Conservation (phyloP, 2,329 filamentous ascomycete genomes). For the Botrytis fragariae region DNA sequence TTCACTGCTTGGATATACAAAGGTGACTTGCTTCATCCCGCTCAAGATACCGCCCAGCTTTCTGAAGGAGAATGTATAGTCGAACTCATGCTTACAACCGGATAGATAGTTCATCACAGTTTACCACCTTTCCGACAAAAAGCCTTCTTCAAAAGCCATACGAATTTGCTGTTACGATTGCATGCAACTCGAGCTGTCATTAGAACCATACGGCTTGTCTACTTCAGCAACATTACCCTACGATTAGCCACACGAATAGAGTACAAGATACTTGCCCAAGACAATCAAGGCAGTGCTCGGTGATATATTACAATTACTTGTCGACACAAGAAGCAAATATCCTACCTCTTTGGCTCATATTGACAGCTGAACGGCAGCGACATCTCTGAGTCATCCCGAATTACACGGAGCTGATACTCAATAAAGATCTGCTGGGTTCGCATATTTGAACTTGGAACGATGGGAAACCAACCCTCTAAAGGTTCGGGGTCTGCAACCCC, state of each 20-base stretch:
- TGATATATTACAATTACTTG: neutral
- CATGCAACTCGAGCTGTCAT: neutral
- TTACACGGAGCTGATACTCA: neutral
- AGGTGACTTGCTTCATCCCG: conserved; percentile 3
- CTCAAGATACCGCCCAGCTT: neutral
- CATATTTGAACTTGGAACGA: conserved; percentile 39
- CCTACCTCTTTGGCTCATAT: neutral
- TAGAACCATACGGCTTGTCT: neutral
- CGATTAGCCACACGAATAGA: neutral
- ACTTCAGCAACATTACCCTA: neutral
- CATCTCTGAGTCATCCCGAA: neutral
- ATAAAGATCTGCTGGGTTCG: neutral
- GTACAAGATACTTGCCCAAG: neutral
- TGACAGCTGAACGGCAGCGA: neutral
- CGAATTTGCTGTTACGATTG: neutral
- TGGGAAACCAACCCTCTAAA: conserved; percentile 73
- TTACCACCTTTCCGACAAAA: neutral
- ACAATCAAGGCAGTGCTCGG: neutral
- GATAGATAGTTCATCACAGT: neutral
- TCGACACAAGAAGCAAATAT: neutral
- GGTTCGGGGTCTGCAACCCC: conserved; percentile 36
- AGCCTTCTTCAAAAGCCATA: neutral
- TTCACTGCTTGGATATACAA: neutral
- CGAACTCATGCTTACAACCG: neutral
- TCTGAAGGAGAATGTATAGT: neutral